A percentile compares a stretch with the other conserved stretches of the same genome.
phyloP scores from a whole-genome alignment of 2,329 filamentous ascomycete genomes.

The Tympanopsis confertula region DNA sequence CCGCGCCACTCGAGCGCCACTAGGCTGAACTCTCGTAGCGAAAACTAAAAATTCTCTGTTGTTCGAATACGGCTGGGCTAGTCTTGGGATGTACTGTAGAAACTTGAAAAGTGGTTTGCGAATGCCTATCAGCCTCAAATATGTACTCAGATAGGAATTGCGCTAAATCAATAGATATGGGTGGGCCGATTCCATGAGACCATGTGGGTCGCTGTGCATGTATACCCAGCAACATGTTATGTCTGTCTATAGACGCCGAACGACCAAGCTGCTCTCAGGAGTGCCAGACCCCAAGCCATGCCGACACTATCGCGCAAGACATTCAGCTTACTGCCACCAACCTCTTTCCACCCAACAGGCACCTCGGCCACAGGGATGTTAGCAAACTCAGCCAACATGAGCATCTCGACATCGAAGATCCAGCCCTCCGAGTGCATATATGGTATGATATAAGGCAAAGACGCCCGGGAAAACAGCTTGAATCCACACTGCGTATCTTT shows the following conservation, averaged over 20 bases:
- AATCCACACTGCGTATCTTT: constrained; percentile 97
- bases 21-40: too few relatives aligned
- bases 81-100: too few relatives aligned
- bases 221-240: background rate
- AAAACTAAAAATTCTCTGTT: too few relatives aligned
- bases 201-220: too few relatives aligned
- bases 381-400: constrained; percentile 92
- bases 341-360: constrained; percentile 89
- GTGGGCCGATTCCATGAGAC: too few relatives aligned
- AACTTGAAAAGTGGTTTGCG: too few relatives aligned
- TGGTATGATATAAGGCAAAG: constrained; percentile 81
- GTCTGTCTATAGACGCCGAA: constrained; percentile 67
- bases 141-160: too few relatives aligned
- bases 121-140: too few relatives aligned
- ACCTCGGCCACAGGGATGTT: constrained; percentile 86
- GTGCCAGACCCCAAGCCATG: constrained; percentile 83
- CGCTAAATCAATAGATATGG: too few relatives aligned
- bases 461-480: constrained; percentile 82
- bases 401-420: constrained; percentile 99
- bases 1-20: too few relatives aligned
- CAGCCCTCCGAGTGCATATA: constrained; percentile 98
- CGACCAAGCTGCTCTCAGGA: constrained; percentile 81
- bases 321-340: constrained; percentile 88
- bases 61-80: too few relatives aligned
- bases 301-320: constrained; percentile 84